Percentiles rank a stretch among this genome's conserved stretches.
Evolutionary conservation across 768 basidiomycete genomes (phyloP).

Genomic region (Tulasnella sp.): DNA sequence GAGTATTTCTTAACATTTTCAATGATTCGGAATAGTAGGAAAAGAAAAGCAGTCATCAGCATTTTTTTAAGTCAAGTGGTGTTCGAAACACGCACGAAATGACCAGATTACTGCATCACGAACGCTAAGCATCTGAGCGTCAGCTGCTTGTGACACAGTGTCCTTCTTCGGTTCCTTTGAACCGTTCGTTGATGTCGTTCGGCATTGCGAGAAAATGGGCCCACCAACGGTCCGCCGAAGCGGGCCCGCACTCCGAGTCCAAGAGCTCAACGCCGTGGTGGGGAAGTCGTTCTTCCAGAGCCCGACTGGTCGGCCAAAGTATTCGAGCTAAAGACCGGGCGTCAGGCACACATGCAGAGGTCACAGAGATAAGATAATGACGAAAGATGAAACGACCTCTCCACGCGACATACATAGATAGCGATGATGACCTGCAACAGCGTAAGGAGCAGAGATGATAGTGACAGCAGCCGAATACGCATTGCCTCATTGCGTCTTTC

Average conservation of each 20-base stretch:
- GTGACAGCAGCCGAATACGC: slow-evolving; percentile 82
- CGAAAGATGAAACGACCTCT: background rate
- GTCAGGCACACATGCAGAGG: background rate
- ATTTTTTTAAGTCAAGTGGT: background rate
- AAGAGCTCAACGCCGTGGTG: slow-evolving; percentile 78
- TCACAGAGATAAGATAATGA: slow-evolving; percentile 37
- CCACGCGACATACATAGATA: slow-evolving; percentile 66
- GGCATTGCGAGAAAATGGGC: slow-evolving; percentile 58
- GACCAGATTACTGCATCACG: slow-evolving; percentile 77
- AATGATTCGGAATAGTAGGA: slow-evolving; percentile 78
- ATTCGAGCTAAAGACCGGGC: slow-evolving; percentile 93
- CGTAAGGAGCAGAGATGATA: slow-evolving; percentile 83
- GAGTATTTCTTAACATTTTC: slow-evolving; percentile 83
- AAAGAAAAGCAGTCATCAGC: background rate
- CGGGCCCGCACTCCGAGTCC: slow-evolving; percentile 74
- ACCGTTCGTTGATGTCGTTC: slow-evolving; percentile 48
- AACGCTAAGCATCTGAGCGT: slow-evolving; percentile 77
- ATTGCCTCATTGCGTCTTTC: slow-evolving; percentile 57
- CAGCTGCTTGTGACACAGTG: slow-evolving; percentile 53
- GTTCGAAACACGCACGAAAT: slow-evolving; percentile 47
- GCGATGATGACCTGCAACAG: slow-evolving; percentile 83
- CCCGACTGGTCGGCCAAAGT: slow-evolving; percentile 90
- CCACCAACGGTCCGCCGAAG: slow-evolving; percentile 70
- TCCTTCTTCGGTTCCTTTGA: slow-evolving; percentile 52
- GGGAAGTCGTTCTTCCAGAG: slow-evolving; percentile 93